Percentiles rank a stretch among this genome's conserved stretches.
phyloP scores from a whole-genome alignment of 164 flowering plant species.

The Kingdonia uniflora region DNA sequence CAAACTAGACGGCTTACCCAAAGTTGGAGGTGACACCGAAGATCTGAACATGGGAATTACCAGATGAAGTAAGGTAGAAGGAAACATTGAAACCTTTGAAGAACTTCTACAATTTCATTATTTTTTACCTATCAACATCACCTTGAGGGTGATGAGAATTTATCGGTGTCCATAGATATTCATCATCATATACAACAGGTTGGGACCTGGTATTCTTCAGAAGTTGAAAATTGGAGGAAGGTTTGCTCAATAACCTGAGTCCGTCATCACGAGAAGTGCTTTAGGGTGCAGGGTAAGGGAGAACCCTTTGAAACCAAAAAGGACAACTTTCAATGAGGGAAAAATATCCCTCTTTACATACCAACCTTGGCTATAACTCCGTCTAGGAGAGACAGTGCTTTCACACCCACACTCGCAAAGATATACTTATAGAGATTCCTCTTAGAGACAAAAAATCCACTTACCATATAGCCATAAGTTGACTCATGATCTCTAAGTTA shows the following conservation, averaged over 20 bases:
- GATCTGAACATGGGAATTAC: conserved; percentile 23
- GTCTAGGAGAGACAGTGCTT: too few species aligned
- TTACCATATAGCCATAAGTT: too few species aligned
- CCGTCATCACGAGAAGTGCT: conserved; percentile 3
- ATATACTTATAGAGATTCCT: too few species aligned
- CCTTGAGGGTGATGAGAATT: conserved; percentile 19
- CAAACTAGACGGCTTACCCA: conserved; percentile 20
- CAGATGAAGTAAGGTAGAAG: conserved; percentile 4
- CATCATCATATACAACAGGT: conserved; percentile 24
- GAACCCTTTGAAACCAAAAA: too few species aligned
- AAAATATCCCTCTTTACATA: too few species aligned
- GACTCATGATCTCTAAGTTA: too few species aligned
- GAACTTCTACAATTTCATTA: not conserved
- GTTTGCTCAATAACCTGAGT: conserved; percentile 12
- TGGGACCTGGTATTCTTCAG: conserved; percentile 64
- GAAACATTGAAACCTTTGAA: not conserved
- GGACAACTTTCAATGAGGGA: too few species aligned
- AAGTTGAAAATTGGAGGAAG: conserved; percentile 17
- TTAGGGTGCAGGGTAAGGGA: too few species aligned
- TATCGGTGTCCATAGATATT: conserved; percentile 12
- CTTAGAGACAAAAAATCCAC: too few species aligned
- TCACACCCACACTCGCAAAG: too few species aligned
- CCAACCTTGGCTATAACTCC: too few species aligned
- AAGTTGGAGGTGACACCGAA: conserved; percentile 15
- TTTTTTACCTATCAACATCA: conserved; percentile 24